phyloP scores from a whole-genome alignment of 495 filamentous ascomycete genomes.

The Podospora pseudopauciseta region DNA sequence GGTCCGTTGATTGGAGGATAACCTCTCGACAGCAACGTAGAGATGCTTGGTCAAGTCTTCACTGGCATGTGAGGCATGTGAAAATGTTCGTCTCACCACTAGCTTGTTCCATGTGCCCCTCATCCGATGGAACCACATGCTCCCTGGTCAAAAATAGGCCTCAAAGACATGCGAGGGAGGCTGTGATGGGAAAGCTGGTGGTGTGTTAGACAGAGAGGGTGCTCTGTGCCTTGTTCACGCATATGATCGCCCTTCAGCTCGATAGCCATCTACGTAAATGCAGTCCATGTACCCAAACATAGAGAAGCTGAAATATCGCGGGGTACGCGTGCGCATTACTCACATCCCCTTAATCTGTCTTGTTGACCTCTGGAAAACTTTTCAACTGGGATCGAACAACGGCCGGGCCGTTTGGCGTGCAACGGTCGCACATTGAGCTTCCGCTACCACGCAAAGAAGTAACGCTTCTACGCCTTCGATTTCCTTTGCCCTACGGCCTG shows the following conservation, averaged over 20 bases:
- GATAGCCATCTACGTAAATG: not conserved
- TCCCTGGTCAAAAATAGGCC: constrained; percentile 4
- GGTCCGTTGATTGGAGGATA: constrained; percentile 2
- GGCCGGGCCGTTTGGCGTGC: not conserved
- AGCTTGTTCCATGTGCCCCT: not conserved
- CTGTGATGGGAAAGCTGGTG: not conserved
- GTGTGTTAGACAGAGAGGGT: not conserved
- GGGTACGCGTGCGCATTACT: not conserved
- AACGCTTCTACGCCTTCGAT: not conserved
- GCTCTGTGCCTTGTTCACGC: not conserved
- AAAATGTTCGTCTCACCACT: not conserved
- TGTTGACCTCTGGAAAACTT: not conserved
- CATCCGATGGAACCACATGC: not conserved
- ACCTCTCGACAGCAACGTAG: not conserved
- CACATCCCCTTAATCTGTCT: not conserved
- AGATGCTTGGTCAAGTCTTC: not conserved
- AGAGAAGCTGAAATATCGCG: constrained; percentile 2
- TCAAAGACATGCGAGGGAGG: not conserved
- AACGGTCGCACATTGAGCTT: not conserved
- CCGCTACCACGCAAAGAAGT: not conserved
- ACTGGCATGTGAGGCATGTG: constrained; percentile 5
- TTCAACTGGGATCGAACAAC: not conserved
- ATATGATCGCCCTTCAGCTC: not conserved
- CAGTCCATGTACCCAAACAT: not conserved
- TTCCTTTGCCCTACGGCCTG: not conserved